phyloP scores from a whole-genome alignment of 108 stramenopile species.

The Nitzschia palea region DNA sequence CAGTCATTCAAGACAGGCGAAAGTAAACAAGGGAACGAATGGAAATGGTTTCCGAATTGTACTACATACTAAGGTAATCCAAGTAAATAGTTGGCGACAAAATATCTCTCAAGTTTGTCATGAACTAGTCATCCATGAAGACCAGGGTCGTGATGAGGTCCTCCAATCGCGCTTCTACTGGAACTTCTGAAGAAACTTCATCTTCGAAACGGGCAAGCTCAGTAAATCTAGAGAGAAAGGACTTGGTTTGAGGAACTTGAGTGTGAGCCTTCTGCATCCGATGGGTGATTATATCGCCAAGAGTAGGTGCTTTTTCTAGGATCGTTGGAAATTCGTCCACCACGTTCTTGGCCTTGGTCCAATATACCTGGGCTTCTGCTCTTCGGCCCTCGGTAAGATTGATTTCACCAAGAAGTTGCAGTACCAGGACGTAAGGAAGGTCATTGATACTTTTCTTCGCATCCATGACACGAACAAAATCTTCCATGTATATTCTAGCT shows the following conservation, averaged over 20 bases:
- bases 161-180: conserved; percentile 6
- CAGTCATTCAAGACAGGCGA: conserved; percentile 60
- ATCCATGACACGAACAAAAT: conserved; percentile 28
- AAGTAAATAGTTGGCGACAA: background rate
- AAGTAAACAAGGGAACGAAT: conserved; percentile 25
- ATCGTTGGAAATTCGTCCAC: conserved; percentile 1
- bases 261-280: conserved; percentile 8
- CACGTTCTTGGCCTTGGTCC: conserved; percentile 11
- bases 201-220: conserved; percentile 24
- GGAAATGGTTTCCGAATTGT: background rate
- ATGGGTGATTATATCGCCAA: conserved; percentile 3
- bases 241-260: conserved; percentile 1
- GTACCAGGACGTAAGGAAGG: conserved; percentile 19
- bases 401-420: conserved; percentile 26
- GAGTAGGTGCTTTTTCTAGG: background rate
- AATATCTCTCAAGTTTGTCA: background rate
- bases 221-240: conserved; percentile 10
- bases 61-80: background rate
- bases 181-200: conserved; percentile 9
- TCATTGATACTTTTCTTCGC: background rate
- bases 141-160: background rate
- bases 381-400: conserved; percentile 6
- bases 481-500: conserved; percentile 23
- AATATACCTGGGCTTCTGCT: conserved; percentile 20
- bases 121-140: conserved; percentile 18